These are phyloP conservation scores for Lithohypha guttulata DNA, from an alignment of 2,329 filamentous ascomycete genomes.

Conservation along the genomic window DNA sequence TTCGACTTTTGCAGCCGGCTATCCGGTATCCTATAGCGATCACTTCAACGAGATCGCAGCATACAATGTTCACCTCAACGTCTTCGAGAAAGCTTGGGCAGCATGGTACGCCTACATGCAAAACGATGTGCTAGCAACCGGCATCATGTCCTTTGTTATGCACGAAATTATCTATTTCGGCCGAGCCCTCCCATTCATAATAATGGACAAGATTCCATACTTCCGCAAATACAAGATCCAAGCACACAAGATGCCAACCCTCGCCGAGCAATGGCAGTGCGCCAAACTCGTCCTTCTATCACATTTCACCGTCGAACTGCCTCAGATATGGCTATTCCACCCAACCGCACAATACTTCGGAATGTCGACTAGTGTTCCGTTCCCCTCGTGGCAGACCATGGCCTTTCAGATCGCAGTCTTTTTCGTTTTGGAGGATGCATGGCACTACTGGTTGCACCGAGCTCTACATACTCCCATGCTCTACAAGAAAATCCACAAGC, in stretches of 20 bases:
- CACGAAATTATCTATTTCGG: conserved; percentile 95
- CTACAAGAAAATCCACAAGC: conserved; percentile 96
- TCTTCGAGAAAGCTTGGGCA: conserved; percentile 81
- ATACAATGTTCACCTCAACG: conserved; percentile 76
- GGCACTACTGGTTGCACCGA: conserved; percentile 97
- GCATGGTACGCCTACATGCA: conserved; percentile 98
- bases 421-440: conserved; percentile 91
- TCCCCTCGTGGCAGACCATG: conserved; percentile 77
- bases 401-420: conserved; percentile 83
- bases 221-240: conserved; percentile 96
- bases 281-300: conserved; percentile 83
- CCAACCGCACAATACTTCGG: conserved; percentile 89
- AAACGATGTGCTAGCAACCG: conserved; percentile 91
- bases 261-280: conserved; percentile 88
- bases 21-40: conserved; percentile 51
- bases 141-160: conserved; percentile 93
- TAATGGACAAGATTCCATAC: conserved; percentile 76
- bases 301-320: conserved; percentile 95
- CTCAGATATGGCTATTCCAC: conserved; percentile 80
- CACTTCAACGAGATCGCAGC: conserved; percentile 55
- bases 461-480: conserved; percentile 86
- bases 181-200: conserved; percentile 77
- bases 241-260: conserved; percentile 78
- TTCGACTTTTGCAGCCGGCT: conserved; percentile 30
- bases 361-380: conserved; percentile 77